These are phyloP conservation scores for Naematelia aurantialba DNA, from an alignment of 768 basidiomycete genomes.

Conservation along the genomic window DNA sequence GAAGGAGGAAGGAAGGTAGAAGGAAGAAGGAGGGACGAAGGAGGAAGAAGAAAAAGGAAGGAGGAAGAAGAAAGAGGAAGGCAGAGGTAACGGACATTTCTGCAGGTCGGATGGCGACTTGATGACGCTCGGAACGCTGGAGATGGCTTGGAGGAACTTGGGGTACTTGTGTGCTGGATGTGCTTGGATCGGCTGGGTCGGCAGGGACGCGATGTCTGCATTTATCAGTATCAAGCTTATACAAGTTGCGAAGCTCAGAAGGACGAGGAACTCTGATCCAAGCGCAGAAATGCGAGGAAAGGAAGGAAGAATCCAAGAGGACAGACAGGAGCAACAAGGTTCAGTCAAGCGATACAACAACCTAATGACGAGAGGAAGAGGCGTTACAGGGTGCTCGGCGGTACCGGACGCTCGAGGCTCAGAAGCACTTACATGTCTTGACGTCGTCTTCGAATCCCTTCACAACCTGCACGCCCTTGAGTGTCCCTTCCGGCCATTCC, in stretches of 20 bases:
- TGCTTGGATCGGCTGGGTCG: conserved; percentile 36
- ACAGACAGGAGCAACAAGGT: neutral
- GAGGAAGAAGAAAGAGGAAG: too few species aligned
- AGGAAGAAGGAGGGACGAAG: neutral
- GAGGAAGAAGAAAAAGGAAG: too few species aligned
- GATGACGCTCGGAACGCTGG: conserved; percentile 34
- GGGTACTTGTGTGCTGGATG: conserved; percentile 50
- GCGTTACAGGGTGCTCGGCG: too few species aligned
- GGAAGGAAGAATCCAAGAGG: too few species aligned
- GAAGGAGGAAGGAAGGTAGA: too few species aligned
- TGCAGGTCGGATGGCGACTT: conserved; percentile 45
- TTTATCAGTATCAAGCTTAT: too few species aligned
- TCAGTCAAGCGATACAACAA: too few species aligned
- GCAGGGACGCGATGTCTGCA: conserved; percentile 41
- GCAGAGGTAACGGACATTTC: conserved; percentile 46
- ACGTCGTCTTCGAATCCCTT: conserved; percentile 41
- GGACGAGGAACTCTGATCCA: too few species aligned
- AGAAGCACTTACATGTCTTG: conserved; percentile 37
- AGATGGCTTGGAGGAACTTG: conserved; percentile 39
- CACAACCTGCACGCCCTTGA: conserved; percentile 44
- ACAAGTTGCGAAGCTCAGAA: too few species aligned
- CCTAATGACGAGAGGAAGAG: too few species aligned
- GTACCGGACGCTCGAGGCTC: too few species aligned
- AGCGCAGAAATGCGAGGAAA: too few species aligned
- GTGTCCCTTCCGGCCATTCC: conserved; percentile 33